Percentiles rank a stretch among this genome's conserved stretches.
Conservation (phyloP, 495 filamentous ascomycete genomes). For the Neurospora discreta region DNA sequence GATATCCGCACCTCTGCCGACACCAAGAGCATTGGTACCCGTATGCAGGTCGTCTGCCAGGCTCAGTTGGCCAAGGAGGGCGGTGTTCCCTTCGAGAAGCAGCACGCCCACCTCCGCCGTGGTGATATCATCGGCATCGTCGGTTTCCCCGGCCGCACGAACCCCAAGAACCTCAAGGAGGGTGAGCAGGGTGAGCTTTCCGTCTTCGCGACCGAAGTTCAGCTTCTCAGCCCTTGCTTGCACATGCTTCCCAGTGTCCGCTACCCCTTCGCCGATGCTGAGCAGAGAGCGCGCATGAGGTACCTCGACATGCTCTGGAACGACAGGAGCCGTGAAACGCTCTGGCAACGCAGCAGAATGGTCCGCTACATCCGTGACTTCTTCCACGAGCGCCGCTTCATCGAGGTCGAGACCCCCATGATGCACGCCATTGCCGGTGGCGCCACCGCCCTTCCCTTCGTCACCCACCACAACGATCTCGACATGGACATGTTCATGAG, state of each 20-base stretch:
- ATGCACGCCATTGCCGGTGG: conserved; percentile 94
- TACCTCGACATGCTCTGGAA: conserved; percentile 98
- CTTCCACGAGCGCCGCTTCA: conserved; percentile 76
- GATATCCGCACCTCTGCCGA: conserved; percentile 56
- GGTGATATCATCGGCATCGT: conserved; percentile 87
- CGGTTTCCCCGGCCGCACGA: conserved; percentile 80
- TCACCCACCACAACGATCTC: conserved; percentile 88
- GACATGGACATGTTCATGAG: conserved; percentile 87
- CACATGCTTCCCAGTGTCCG: conserved; percentile 88
- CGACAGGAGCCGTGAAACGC: conserved; percentile 64
- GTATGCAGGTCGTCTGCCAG: conserved; percentile 87
- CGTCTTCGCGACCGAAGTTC: conserved; percentile 79
- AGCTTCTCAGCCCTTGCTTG: conserved; percentile 80
- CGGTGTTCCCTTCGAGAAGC: conserved; percentile 59
- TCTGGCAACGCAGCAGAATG: conserved; percentile 75
- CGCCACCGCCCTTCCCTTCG: conserved; percentile 90
- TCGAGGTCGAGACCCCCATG: conserved; percentile 96
- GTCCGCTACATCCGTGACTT: conserved; percentile 74
- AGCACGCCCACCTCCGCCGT: conserved; percentile 81
- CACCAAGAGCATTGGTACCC: conserved; percentile 46
- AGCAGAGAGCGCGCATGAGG: conserved; percentile 81
- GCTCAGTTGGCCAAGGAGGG: conserved; percentile 53
- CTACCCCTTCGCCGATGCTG: conserved; percentile 89
- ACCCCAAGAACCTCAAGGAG: conserved; percentile 64
- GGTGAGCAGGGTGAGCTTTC: conserved; percentile 79